Evolutionary conservation across 768 basidiomycete species (phyloP).

Genomic region (Wakefieldia striispora): DNA sequence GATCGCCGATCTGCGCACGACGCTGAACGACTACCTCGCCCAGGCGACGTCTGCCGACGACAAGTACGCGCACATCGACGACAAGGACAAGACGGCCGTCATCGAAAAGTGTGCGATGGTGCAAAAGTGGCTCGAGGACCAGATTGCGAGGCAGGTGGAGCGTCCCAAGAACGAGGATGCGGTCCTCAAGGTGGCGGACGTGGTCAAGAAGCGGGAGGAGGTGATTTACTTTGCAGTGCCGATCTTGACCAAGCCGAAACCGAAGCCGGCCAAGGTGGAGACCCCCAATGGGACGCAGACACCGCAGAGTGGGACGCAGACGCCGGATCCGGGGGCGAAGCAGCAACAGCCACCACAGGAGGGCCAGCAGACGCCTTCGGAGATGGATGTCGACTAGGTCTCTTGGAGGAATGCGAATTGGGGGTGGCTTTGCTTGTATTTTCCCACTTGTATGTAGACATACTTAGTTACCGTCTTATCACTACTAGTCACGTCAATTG

Average conservation of each 20-base stretch:
- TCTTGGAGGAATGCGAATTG: no score
- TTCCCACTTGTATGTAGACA: conserved; percentile 1
- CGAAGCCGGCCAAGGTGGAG: conserved; percentile 69
- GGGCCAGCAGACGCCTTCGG: conserved; percentile 44
- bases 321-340: conserved; percentile 47
- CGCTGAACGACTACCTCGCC: conserved; percentile 80
- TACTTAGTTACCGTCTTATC: conserved; percentile 6
- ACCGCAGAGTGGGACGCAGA: conserved; percentile 64
- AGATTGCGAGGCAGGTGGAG: conserved; percentile 83
- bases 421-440: not conserved
- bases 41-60: conserved; percentile 85
- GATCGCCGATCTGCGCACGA: conserved; percentile 77
- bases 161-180: conserved; percentile 86
- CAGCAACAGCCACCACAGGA: conserved; percentile 26
- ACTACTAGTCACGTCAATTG: no score
- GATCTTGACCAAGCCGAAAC: conserved; percentile 91
- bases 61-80: conserved; percentile 84
- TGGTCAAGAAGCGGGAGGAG: conserved; percentile 90
- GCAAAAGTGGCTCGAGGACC: conserved; percentile 96
- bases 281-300: conserved; percentile 58
- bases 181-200: conserved; percentile 76
- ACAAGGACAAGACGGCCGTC: conserved; percentile 80
- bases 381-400: conserved; percentile 83
- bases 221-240: conserved; percentile 85
- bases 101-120: conserved; percentile 88